A percentile compares a stretch with the other conserved stretches of the same genome.
Evolutionary conservation across 805 yeast species (phyloP).

Genomic region (Wickerhamomyces silvicola): DNA sequence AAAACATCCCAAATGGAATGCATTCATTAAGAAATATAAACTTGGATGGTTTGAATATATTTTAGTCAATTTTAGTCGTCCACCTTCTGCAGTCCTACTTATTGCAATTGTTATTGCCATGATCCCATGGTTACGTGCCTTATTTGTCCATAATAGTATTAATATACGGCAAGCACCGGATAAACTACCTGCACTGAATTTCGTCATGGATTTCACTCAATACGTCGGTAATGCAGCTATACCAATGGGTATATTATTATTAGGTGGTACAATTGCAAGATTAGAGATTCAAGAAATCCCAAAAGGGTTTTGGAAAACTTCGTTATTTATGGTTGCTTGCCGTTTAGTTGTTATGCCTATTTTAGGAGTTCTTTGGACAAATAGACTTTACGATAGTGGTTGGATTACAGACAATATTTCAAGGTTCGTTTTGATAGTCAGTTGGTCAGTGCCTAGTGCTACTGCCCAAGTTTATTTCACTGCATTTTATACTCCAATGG

Average conservation of each 20-base stretch:
- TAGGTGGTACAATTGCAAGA: slow-evolving; percentile 87
- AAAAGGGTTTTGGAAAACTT: slow-evolving; percentile 64
- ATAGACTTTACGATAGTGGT: slow-evolving; percentile 53
- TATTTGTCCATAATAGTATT: slow-evolving; percentile 47
- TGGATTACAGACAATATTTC: slow-evolving; percentile 58
- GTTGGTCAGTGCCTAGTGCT: slow-evolving; percentile 80
- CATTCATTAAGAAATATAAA: slow-evolving; percentile 21
- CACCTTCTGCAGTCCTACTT: slow-evolving; percentile 68
- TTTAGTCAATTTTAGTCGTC: slow-evolving; percentile 51
- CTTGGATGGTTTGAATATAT: slow-evolving; percentile 31
- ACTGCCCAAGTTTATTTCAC: slow-evolving; percentile 86
- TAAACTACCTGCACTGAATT: slow-evolving; percentile 72
- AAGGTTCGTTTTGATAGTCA: slow-evolving; percentile 65
- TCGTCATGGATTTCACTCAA: slow-evolving; percentile 71
- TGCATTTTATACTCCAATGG: slow-evolving; percentile 75
- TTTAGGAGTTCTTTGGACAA: slow-evolving; percentile 62
- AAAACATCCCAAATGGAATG: slow-evolving; percentile 7
- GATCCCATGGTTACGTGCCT: slow-evolving; percentile 81
- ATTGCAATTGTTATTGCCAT: slow-evolving; percentile 60
- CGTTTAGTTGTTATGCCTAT: slow-evolving; percentile 72
- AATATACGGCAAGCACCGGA: slow-evolving; percentile 78
- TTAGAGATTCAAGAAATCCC: slow-evolving; percentile 56
- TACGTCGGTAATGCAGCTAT: slow-evolving; percentile 86
- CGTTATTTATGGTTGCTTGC: slow-evolving; percentile 46
- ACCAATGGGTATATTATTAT: slow-evolving; percentile 72